Evolutionary conservation across 176 grass and related monocot species (phyloP).

Genomic region (Carex littledalei): DNA sequence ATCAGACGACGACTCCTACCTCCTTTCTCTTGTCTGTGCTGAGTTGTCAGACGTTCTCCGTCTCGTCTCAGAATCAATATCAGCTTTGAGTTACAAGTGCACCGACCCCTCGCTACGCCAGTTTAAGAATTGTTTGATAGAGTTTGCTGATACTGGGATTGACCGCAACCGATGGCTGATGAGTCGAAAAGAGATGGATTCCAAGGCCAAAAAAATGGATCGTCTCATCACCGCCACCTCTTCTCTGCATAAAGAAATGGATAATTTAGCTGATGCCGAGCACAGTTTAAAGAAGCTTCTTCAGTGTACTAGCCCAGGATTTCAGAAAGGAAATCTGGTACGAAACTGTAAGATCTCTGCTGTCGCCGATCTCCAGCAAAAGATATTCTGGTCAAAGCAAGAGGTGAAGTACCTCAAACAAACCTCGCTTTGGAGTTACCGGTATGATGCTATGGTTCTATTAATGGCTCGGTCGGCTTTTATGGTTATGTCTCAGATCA

Average conservation of each 20-base stretch:
- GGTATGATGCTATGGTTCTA: conserved; percentile 53
- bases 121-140: conserved; percentile 34
- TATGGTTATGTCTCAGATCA: conserved; percentile 61
- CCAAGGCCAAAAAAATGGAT: conserved; percentile 52
- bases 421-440: conserved; percentile 62
- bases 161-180: conserved; percentile 59
- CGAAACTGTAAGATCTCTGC: conserved; percentile 52
- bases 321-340: conserved; percentile 1
- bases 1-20: conserved; percentile 65
- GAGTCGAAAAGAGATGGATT: conserved; percentile 68
- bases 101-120: conserved; percentile 37
- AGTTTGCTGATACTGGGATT: conserved; percentile 47
- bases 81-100: conserved; percentile 42
- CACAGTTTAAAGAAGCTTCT: conserved; percentile 56
- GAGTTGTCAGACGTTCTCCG: conserved; percentile 69
- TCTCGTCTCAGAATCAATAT: conserved; percentile 31
- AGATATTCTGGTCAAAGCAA: conserved; percentile 67
- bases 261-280: conserved; percentile 57
- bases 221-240: conserved; percentile 38
- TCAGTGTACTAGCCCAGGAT: conserved; percentile 15
- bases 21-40: conserved; percentile 54
- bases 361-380: conserved; percentile 65
- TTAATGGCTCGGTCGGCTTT: conserved; percentile 44
- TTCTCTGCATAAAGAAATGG: conserved; percentile 57
- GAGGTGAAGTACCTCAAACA: conserved; percentile 78